Evolutionary conservation across 805 yeast genomes (phyloP).

Genomic region (Cyberlindnera lachancei): DNA sequence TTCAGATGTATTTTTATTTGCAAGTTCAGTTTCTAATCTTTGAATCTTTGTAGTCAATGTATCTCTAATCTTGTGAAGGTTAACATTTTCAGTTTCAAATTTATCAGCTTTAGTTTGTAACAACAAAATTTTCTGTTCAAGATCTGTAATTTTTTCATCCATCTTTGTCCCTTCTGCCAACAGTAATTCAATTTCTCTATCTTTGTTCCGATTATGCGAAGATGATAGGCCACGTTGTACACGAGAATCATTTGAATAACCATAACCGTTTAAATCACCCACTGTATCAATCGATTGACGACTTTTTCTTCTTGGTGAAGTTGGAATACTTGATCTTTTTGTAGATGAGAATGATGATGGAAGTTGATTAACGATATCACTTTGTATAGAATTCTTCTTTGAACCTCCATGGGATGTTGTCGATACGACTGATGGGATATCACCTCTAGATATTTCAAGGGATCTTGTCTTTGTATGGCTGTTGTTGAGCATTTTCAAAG

Average conservation of each 20-base stretch:
- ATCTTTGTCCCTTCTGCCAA: slow-evolving; percentile 41
- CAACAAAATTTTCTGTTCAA: slow-evolving; percentile 26
- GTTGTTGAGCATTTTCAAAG: slow-evolving; percentile 1
- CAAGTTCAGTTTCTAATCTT: slow-evolving; percentile 14
- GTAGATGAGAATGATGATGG: neutral
- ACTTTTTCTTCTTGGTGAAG: slow-evolving; percentile 3
- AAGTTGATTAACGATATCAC: neutral
- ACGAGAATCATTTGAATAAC: slow-evolving; percentile 4
- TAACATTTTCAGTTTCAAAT: slow-evolving; percentile 16
- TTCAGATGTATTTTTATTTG: slow-evolving; percentile 2
- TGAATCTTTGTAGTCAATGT: slow-evolving; percentile 13
- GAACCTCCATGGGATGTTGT: neutral
- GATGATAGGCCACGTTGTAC: slow-evolving; percentile 21
- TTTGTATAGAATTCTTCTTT: neutral
- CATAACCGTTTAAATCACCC: slow-evolving; percentile 9
- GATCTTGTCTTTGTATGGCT: slow-evolving; percentile 4
- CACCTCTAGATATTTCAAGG: slow-evolving; percentile 2
- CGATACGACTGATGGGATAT: slow-evolving; percentile 1
- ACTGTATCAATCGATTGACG: slow-evolving; percentile 7
- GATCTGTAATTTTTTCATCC: slow-evolving; percentile 35
- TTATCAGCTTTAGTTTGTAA: slow-evolving; percentile 22
- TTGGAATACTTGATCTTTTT: slow-evolving; percentile 3
- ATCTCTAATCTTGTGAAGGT: slow-evolving; percentile 17
- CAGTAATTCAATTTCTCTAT: slow-evolving; percentile 37
- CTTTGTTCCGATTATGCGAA: slow-evolving; percentile 24